These are phyloP conservation scores for Xylaria sp. DNA, from an alignment of 2,329 filamentous ascomycete genomes.

Conservation along the genomic window DNA sequence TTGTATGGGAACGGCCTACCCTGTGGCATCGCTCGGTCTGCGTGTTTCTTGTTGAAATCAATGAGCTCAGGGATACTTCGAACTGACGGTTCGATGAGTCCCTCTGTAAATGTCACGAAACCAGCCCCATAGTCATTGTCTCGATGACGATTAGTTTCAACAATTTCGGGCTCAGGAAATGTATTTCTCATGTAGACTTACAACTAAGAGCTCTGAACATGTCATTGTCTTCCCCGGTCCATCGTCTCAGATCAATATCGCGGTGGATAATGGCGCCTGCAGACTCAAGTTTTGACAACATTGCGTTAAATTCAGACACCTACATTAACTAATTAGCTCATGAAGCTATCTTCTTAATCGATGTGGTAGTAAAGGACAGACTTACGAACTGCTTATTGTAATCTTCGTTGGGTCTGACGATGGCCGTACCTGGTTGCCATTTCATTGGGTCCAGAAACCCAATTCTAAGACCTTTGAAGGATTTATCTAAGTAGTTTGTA, in stretches of 20 bases:
- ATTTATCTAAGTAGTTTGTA: not conserved
- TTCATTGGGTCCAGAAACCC: not conserved
- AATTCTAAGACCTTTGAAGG: not conserved
- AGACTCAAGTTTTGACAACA: not conserved
- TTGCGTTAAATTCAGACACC: not conserved
- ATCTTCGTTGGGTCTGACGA: not conserved
- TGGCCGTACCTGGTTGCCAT: not conserved
- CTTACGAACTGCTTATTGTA: constrained; percentile 1
- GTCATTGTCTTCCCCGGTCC: not conserved
- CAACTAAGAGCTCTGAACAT: not conserved
- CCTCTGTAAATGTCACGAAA: not conserved
- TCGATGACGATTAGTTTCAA: not conserved
- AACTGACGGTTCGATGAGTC: not conserved
- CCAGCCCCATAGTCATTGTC: not conserved
- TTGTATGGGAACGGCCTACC: not conserved
- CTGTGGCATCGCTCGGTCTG: not conserved
- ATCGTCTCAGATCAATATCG: not conserved
- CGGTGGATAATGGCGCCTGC: not conserved
- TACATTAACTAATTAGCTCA: not conserved
- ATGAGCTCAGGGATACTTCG: not conserved
- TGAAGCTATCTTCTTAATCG: not conserved
- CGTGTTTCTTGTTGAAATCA: not conserved
- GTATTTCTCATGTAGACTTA: not conserved
- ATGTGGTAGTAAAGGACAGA: not conserved
- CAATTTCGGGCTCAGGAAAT: not conserved